These are phyloP conservation scores for Fusarium multiceps DNA, from an alignment of 2,329 filamentous ascomycete species.

Conservation along the genomic window DNA sequence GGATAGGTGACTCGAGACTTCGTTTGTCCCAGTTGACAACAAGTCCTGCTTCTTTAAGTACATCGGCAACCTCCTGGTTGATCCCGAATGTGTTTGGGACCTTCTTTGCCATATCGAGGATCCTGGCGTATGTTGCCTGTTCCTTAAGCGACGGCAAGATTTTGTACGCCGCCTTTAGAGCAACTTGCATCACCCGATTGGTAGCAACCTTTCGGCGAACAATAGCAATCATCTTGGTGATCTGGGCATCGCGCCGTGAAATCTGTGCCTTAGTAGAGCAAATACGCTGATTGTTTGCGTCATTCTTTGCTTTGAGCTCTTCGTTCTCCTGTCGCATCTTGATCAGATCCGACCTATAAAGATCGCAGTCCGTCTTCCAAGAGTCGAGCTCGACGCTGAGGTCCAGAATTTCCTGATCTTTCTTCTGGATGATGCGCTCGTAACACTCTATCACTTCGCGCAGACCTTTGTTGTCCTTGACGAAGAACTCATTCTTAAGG, in stretches of 20 bases:
- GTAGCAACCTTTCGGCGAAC: slow-evolving; percentile 3
- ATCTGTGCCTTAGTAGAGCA: neutral
- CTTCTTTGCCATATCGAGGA: neutral
- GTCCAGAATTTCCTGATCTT: neutral
- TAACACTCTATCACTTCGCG: neutral
- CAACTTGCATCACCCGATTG: slow-evolving; percentile 1
- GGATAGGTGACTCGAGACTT: neutral
- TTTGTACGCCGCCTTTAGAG: slow-evolving; percentile 18
- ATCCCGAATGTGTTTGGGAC: neutral
- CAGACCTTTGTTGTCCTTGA: neutral
- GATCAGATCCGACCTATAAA: neutral
- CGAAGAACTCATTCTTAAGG: neutral
- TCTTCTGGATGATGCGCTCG: neutral
- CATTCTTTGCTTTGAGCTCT: neutral
- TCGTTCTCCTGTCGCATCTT: neutral
- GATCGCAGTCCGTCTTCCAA: neutral
- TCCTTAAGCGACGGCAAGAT: slow-evolving; percentile 1
- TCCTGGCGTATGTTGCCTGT: neutral
- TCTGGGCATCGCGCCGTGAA: neutral
- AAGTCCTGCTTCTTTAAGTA: neutral
- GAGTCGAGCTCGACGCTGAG: neutral
- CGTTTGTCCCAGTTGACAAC: neutral
- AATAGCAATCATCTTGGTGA: slow-evolving; percentile 1
- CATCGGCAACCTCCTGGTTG: slow-evolving; percentile 1
- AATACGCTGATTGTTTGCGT: neutral